These are phyloP conservation scores for Paraurostyla sp. DNA, from an alignment of 73 alveolate genomes.

Conservation along the genomic window DNA sequence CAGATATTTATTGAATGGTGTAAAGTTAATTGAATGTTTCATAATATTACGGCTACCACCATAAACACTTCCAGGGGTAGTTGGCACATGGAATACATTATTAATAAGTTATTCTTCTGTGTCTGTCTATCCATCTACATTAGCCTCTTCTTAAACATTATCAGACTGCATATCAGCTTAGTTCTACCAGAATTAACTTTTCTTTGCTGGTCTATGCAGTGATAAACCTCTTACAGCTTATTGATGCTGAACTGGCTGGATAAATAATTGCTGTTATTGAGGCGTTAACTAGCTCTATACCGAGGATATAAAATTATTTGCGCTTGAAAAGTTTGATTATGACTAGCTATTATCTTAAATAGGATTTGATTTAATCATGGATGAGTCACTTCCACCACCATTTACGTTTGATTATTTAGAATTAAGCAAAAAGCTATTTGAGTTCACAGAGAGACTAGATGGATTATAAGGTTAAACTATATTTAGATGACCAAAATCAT, in stretches of 20 bases:
- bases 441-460: conserved; percentile 18
- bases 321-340: background rate
- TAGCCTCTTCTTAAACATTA: background rate
- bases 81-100: conserved; percentile 20
- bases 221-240: too few species aligned
- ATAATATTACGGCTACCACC: conserved; percentile 52
- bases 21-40: background rate
- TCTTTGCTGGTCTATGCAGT: background rate
- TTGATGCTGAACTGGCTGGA: too few species aligned
- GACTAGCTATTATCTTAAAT: too few species aligned
- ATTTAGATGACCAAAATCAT: background rate
- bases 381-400: too few species aligned
- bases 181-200: background rate
- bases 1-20: conserved; percentile 4
- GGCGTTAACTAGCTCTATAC: too few species aligned
- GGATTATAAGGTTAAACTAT: conserved; percentile 16
- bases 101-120: background rate
- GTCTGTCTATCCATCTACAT: conserved; percentile 9
- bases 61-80: conserved; percentile 51
- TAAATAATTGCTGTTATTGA: too few species aligned
- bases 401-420: conserved; percentile 30
- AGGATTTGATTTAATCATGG: too few species aligned
- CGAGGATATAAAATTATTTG: too few species aligned
- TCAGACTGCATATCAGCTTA: background rate
- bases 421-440: conserved; percentile 18